Evolutionary conservation across 495 filamentous ascomycete genomes (phyloP).

Genomic region (Trichoderma asperelloides): DNA sequence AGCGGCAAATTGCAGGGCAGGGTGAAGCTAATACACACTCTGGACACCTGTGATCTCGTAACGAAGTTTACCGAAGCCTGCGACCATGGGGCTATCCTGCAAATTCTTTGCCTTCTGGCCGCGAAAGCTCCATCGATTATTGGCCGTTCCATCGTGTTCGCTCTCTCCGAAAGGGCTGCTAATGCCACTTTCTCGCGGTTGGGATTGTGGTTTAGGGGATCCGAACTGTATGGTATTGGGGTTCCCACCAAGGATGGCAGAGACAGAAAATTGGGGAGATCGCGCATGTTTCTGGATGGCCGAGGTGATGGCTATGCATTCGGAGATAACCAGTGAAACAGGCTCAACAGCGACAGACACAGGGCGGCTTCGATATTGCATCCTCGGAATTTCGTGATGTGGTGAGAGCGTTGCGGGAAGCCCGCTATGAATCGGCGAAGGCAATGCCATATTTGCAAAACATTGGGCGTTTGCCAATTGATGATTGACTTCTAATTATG

Average conservation of each 20-base stretch:
- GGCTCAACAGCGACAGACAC: conserved; percentile 83
- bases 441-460: neutral
- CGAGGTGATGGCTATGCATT: conserved; percentile 97
- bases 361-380: conserved; percentile 41
- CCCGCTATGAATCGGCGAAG: neutral
- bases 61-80: conserved; percentile 82
- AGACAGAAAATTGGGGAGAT: conserved; percentile 93
- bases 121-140: conserved; percentile 74
- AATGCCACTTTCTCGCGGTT: conserved; percentile 26
- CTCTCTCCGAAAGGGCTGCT: conserved; percentile 20
- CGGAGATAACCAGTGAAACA: conserved; percentile 90
- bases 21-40: conserved; percentile 36
- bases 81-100: conserved; percentile 96
- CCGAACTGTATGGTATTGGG: conserved; percentile 44
- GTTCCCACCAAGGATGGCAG: conserved; percentile 84
- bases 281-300: conserved; percentile 97
- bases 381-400: conserved; percentile 17
- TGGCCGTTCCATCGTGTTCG: conserved; percentile 32
- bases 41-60: conserved; percentile 85
- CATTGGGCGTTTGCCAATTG: neutral
- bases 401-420: neutral
- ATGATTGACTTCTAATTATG: neutral
- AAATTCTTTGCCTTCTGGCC: conserved; percentile 98
- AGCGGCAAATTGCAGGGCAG: neutral
- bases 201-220: conserved; percentile 28